Percentiles rank a stretch among this genome's conserved stretches.
Evolutionary conservation across 2,329 filamentous ascomycete genomes (phyloP).

Genomic region (Nakataea oryzae): DNA sequence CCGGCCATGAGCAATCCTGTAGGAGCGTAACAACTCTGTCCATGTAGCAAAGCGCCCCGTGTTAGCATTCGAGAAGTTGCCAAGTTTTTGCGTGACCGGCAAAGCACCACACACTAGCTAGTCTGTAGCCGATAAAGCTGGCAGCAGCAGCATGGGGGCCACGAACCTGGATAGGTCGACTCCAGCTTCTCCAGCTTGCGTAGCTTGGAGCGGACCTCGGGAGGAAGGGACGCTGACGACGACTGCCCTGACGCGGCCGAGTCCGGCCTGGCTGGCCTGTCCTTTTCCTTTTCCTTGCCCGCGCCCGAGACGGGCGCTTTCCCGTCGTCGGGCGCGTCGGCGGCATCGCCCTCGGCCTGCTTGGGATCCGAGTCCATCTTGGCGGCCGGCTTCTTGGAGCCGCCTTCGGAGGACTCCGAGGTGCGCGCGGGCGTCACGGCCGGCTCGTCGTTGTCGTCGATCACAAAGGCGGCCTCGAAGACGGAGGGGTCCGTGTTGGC

Average conservation of each 20-base stretch:
- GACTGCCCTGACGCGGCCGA: conserved; percentile 4
- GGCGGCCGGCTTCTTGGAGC: conserved; percentile 1
- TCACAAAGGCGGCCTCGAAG: conserved; percentile 76
- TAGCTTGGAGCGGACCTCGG: conserved; percentile 65
- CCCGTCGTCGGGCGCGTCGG: not conserved
- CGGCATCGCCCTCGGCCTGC: not conserved
- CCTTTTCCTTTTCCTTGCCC: conserved; percentile 3
- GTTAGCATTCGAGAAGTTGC: conserved; percentile 1
- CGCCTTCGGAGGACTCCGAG: not conserved
- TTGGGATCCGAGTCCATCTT: conserved; percentile 3
- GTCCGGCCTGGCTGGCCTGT: not conserved
- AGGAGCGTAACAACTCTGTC: conserved; percentile 80
- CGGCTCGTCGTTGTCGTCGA: conserved; percentile 69
- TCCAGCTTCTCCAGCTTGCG: conserved; percentile 87
- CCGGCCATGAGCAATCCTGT: conserved; percentile 80
- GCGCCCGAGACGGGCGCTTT: not conserved
- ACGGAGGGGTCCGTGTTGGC: conserved; percentile 72
- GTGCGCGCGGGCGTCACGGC: conserved; percentile 30
- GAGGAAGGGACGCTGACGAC: conserved; percentile 35
- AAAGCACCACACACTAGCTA: not conserved
- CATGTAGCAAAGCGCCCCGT: not conserved
- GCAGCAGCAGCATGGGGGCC: not conserved
- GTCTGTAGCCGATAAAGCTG: not conserved
- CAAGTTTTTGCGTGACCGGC: not conserved
- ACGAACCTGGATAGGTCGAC: conserved; percentile 55